These are phyloP conservation scores for Exutisphaerella laricina DNA, from an alignment of 2,329 filamentous ascomycete species.

Conservation along the genomic window DNA sequence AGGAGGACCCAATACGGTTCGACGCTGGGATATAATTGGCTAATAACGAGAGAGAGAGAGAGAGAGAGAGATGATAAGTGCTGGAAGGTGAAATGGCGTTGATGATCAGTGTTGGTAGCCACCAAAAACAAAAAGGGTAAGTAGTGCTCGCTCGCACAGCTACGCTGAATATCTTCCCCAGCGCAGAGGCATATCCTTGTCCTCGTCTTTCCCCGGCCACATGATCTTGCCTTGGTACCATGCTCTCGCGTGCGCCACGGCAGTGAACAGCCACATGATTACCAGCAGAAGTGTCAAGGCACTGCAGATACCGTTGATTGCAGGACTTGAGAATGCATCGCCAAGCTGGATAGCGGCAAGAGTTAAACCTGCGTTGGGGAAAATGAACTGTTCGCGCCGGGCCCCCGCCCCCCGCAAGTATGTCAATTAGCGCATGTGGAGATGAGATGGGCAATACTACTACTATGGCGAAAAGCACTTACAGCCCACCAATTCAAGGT, in stretches of 20 bases:
- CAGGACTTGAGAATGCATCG: constrained; percentile 47
- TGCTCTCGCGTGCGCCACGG: constrained; percentile 46
- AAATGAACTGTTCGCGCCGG: constrained; percentile 50
- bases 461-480: constrained; percentile 9
- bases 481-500: constrained; percentile 54
- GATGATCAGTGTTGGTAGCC: too few relatives aligned
- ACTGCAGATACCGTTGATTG: constrained; percentile 50
- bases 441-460: too few relatives aligned
- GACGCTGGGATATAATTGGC: too few relatives aligned
- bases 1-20: too few relatives aligned
- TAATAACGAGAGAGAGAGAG: too few relatives aligned
- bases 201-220: constrained; percentile 57
- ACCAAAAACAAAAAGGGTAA: too few relatives aligned
- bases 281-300: constrained; percentile 54
- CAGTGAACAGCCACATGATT: constrained; percentile 51
- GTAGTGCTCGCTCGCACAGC: too few relatives aligned
- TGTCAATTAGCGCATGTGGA: too few relatives aligned
- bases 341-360: constrained; percentile 55
- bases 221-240: constrained; percentile 49
- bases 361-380: constrained; percentile 60
- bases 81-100: too few relatives aligned
- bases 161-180: constrained; percentile 18
- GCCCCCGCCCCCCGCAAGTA: too few relatives aligned
- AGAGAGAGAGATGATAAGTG: too few relatives aligned
- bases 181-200: constrained; percentile 37